Conservation (phyloP, 805 yeast genomes). For the Candida rishiriensis region DNA sequence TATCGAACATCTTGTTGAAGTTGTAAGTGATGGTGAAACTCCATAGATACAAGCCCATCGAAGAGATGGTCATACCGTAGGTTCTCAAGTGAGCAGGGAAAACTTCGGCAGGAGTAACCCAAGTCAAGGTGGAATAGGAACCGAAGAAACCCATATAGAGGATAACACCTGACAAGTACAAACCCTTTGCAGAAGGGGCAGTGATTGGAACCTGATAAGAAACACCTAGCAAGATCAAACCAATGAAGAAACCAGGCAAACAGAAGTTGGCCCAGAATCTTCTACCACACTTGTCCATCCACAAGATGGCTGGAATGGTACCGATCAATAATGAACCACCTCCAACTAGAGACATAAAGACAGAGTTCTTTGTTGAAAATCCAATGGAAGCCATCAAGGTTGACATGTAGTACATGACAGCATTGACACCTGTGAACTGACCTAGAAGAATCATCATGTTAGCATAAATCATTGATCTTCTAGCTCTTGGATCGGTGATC, state of each 20-base stretch:
- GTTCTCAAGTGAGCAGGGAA: constrained; percentile 57
- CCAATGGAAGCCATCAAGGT: constrained; percentile 53
- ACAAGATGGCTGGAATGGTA: constrained; percentile 60
- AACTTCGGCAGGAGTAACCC: constrained; percentile 66
- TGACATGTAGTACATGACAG: constrained; percentile 61
- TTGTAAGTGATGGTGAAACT: constrained; percentile 61
- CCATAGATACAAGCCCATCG: constrained; percentile 55
- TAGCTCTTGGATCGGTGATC: constrained; percentile 50
- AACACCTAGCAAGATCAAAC: constrained; percentile 55
- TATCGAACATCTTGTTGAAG: constrained; percentile 50
- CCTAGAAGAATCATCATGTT: constrained; percentile 55
- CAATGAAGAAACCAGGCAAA: constrained; percentile 51
- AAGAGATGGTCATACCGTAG: constrained; percentile 60
- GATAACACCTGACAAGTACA: constrained; percentile 58
- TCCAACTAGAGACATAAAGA: constrained; percentile 65
- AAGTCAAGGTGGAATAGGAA: constrained; percentile 60
- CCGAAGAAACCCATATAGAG: constrained; percentile 65
- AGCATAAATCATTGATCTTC: constrained; percentile 58
- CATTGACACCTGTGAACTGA: constrained; percentile 67
- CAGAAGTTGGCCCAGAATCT: constrained; percentile 58
- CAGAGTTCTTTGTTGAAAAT: constrained; percentile 45
- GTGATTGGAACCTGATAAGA: constrained; percentile 46
- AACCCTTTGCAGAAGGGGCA: constrained; percentile 48
- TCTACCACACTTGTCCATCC: constrained; percentile 54
- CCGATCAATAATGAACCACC: constrained; percentile 61